phyloP scores from a whole-genome alignment of 352 stramenopile genomes.

The Pythium rishiriense region DNA sequence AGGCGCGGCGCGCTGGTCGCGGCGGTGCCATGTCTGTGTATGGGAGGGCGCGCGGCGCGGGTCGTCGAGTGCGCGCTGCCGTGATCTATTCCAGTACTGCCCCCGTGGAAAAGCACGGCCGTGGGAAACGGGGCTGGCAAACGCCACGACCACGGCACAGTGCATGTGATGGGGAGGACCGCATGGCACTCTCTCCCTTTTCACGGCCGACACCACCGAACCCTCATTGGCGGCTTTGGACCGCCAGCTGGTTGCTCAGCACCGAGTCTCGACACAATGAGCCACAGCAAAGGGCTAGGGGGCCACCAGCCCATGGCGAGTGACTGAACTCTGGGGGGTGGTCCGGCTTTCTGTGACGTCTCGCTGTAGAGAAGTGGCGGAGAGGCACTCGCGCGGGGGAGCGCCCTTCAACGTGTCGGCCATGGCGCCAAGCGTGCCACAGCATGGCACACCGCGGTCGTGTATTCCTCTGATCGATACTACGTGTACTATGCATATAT shows the following conservation, averaged over 20 bases:
- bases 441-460: background rate
- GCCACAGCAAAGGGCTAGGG: slow-evolving; percentile 1
- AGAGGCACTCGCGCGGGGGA: background rate
- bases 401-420: background rate
- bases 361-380: background rate
- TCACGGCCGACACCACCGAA: background rate
- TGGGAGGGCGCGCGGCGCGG: background rate
- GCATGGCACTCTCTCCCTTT: background rate
- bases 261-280: background rate
- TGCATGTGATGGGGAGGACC: background rate
- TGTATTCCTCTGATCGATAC: too few species aligned
- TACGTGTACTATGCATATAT: background rate
- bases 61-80: background rate
- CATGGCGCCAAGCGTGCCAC: background rate
- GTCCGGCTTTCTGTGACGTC: slow-evolving; percentile 3
- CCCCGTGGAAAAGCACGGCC: background rate
- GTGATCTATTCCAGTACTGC: background rate
- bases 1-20: background rate
- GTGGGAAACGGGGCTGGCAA: background rate
- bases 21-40: background rate
- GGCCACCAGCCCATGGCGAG: background rate
- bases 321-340: background rate
- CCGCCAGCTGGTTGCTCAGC: background rate
- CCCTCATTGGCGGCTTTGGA: slow-evolving; percentile 1
- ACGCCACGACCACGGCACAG: background rate